These are phyloP conservation scores for Stephania japonica DNA, from an alignment of 164 flowering plant genomes.

Conservation along the genomic window DNA sequence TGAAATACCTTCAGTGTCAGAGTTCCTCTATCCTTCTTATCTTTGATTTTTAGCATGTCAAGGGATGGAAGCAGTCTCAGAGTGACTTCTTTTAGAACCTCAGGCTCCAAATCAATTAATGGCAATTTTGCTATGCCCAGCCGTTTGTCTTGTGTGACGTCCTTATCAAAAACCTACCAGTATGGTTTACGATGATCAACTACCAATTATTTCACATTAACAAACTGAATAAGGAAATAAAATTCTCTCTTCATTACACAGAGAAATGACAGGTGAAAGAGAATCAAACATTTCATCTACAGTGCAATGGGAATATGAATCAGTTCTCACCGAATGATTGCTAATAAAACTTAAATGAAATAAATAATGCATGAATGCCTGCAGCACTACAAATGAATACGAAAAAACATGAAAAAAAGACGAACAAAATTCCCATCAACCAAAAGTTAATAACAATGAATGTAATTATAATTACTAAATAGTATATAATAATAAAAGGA, in stretches of 20 bases:
- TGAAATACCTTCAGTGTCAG: slow-evolving; percentile 56
- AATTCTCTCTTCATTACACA: too few relatives aligned
- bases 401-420: not conserved
- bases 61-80: slow-evolving; percentile 70
- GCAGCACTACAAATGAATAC: not conserved
- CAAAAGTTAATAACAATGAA: not conserved
- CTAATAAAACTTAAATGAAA: not conserved
- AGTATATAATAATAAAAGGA: slow-evolving; percentile 1
- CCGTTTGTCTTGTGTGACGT: slow-evolving; percentile 82
- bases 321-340: not conserved
- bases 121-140: slow-evolving; percentile 78
- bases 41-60: slow-evolving; percentile 82
- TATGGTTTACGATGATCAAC: not conserved
- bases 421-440: not conserved
- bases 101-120: slow-evolving; percentile 56
- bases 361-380: not conserved
- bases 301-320: not conserved
- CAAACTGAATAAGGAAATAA: not conserved
- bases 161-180: slow-evolving; percentile 76
- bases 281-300: not conserved
- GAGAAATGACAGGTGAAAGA: not conserved
- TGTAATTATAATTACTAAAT: too few relatives aligned
- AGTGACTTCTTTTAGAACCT: slow-evolving; percentile 47
- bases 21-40: slow-evolving; percentile 92
- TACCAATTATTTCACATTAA: not conserved